Evolutionary conservation across 192 early-diverging fungal genomes (phyloP).

Genomic region (Thoreauomyces humboldtii): DNA sequence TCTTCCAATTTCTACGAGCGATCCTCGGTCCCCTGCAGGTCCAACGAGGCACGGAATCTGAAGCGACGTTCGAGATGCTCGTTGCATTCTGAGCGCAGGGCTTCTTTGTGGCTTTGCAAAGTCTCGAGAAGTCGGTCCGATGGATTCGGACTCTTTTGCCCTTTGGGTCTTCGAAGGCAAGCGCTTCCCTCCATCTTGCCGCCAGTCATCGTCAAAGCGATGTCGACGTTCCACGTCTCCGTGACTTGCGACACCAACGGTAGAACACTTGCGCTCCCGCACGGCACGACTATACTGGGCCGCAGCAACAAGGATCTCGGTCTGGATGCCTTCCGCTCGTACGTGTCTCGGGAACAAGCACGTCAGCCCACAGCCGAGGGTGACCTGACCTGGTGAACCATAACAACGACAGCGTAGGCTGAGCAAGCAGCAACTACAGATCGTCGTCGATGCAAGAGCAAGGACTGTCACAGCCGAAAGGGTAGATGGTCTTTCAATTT

Average conservation of each 20-base stretch:
- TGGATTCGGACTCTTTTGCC: too few relatives aligned
- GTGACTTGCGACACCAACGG: conserved; percentile 1
- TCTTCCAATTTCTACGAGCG: too few relatives aligned
- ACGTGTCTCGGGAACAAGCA: neutral
- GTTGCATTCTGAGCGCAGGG: too few relatives aligned
- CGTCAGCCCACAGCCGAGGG: too few relatives aligned
- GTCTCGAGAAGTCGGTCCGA: too few relatives aligned
- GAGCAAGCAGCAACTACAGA: conserved; percentile 18
- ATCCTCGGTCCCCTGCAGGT: too few relatives aligned
- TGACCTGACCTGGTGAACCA: neutral
- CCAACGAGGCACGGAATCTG: too few relatives aligned
- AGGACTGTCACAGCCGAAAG: conserved; percentile 16
- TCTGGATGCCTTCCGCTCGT: neutral
- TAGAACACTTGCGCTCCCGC: neutral
- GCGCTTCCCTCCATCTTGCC: too few relatives aligned
- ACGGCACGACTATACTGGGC: conserved; percentile 18
- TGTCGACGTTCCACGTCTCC: conserved; percentile 18
- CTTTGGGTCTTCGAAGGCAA: too few relatives aligned
- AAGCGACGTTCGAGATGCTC: too few relatives aligned
- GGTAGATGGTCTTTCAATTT: neutral
- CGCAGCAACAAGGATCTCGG: conserved; percentile 12
- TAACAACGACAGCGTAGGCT: conserved; percentile 4
- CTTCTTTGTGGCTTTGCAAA: too few relatives aligned
- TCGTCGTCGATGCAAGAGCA: conserved; percentile 4
- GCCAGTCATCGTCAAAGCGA: too few relatives aligned